Evolutionary conservation across 768 basidiomycete species (phyloP).

Genomic region (Boletales sp.): DNA sequence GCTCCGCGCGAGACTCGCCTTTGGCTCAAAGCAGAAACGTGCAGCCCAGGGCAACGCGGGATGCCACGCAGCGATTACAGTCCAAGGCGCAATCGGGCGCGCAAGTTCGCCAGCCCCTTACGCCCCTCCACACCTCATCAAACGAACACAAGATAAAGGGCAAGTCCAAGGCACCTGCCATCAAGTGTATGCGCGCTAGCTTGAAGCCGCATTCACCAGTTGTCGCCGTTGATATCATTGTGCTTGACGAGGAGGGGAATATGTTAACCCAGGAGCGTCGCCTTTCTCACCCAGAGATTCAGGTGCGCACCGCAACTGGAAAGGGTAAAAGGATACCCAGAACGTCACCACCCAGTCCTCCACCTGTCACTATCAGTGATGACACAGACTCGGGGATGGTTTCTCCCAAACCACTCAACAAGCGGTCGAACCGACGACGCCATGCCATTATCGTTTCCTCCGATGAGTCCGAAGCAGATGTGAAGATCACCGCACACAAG

Average conservation of each 20-base stretch:
- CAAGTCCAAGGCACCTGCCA: constrained; percentile 18
- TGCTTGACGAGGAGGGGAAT: constrained; percentile 58
- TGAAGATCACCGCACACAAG: constrained; percentile 3
- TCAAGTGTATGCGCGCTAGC: constrained; percentile 20
- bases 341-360: constrained; percentile 1
- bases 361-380: constrained; percentile 24
- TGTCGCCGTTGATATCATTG: constrained; percentile 63
- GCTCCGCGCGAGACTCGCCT: constrained; percentile 19
- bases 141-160: constrained; percentile 23
- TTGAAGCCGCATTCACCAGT: constrained; percentile 44
- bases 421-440: constrained; percentile 12
- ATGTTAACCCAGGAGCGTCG: constrained; percentile 60
- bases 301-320: neutral
- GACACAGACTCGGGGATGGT: constrained; percentile 29
- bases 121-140: constrained; percentile 36
- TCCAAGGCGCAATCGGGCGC: constrained; percentile 15
- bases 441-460: constrained; percentile 37
- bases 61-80: constrained; percentile 12
- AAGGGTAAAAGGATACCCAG: constrained; percentile 8
- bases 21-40: constrained; percentile 26
- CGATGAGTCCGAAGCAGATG: constrained; percentile 45
- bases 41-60: constrained; percentile 13
- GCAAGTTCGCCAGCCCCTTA: constrained; percentile 38
- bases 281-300: constrained; percentile 44
- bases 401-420: constrained; percentile 10